Evolutionary conservation across 768 basidiomycete species (phyloP), one percentile per base, ranked within the genome.

Genomic region (Suillus americanus): DNA sequence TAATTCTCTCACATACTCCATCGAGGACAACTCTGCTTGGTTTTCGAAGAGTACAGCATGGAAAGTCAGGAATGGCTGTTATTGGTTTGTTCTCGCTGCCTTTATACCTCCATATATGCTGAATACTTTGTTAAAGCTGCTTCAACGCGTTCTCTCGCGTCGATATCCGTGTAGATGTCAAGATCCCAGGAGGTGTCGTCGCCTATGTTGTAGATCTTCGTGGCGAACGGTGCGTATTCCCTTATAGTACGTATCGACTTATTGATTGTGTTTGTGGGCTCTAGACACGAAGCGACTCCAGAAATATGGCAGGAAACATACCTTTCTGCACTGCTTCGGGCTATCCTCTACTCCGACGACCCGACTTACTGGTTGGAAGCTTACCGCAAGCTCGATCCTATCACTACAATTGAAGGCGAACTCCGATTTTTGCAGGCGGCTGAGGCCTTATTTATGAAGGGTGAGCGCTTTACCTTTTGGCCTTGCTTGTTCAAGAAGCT

Each of bases 271-370:
- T 50, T 33, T 33, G 18, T 13, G 33, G 33, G 45, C 8, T n/a
- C 13, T 53, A 93, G 95, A 66, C 95, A 96, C 70, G 92, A 95
- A 73, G 91, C 96, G 13, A 94, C 95, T 0, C 82, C 89, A 0
- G 92, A 95, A 35, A 86, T 99, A 30, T 99, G 97, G 97, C 93
- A 95, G 74, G 97, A 99, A 79, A 95, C 96, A 2, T 99, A 95
- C 73, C 86, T 98, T 2, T 98, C 97, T 3, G 95, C 97, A 3
- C 72, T 98, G 20, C 83, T 99, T 1, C 86, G 97, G 30, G 86
- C 97, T 3, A 93, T 99, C 54, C 83, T 99, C 41, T 99, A 99
- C 76, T 94, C 96, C 37, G 97, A 99, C 76, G 97, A 99, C 73
- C 88, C 94, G 10, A 90, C 88, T 28, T 95, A 98, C 74, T 85